Evolutionary conservation across 2,329 filamentous ascomycete genomes (phyloP).

Genomic region (Trichoderma harzianum): DNA sequence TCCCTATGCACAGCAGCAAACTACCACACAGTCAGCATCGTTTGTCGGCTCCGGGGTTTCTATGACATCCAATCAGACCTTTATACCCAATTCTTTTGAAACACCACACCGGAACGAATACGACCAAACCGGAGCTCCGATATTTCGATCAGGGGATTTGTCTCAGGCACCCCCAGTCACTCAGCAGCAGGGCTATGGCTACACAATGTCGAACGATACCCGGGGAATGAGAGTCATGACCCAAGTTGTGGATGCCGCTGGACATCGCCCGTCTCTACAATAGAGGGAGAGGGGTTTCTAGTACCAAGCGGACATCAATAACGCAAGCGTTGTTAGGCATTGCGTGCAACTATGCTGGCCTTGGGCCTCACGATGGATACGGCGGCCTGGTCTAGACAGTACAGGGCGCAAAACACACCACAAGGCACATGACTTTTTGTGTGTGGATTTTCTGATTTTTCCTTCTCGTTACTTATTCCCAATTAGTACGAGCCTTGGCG

Average conservation of each 20-base stretch:
- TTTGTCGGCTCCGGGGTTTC: conserved; percentile 33
- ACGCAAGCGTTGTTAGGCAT: not conserved
- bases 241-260: conserved; percentile 30
- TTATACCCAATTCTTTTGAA: conserved; percentile 36
- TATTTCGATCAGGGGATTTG: conserved; percentile 35
- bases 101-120: conserved; percentile 33
- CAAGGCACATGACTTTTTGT: not conserved
- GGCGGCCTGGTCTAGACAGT: conserved; percentile 29
- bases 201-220: conserved; percentile 32
- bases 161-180: conserved; percentile 29
- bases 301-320: not conserved
- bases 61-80: conserved; percentile 33
- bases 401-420: conserved; percentile 25
- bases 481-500: conserved; percentile 1
- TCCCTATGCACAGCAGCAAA: conserved; percentile 41
- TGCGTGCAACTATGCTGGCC: not conserved
- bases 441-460: not conserved
- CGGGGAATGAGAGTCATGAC: conserved; percentile 31
- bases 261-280: conserved; percentile 30
- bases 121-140: conserved; percentile 29
- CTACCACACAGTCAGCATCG: conserved; percentile 29
- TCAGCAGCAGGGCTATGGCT: conserved; percentile 34
- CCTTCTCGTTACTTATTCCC: not conserved
- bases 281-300: not conserved
- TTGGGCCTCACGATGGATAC: conserved; percentile 14